phyloP scores from a whole-genome alignment of 192 early-diverging fungal species.

The Podochytrium sp. region DNA sequence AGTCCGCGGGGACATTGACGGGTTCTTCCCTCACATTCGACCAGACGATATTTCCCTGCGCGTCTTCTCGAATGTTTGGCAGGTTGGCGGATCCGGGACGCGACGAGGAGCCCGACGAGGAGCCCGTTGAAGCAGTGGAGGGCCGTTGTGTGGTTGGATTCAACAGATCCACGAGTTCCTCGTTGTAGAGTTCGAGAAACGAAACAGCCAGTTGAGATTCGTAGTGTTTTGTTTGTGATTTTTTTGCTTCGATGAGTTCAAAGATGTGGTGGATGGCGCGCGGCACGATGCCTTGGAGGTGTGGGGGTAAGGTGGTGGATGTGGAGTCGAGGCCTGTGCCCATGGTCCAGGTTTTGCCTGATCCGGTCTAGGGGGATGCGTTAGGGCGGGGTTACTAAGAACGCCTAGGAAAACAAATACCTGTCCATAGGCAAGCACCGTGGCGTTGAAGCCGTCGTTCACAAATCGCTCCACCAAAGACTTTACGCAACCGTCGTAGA shows the following conservation, averaged over 20 bases:
- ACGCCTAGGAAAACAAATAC: conserved; percentile 26
- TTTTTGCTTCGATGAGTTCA: conserved; percentile 6
- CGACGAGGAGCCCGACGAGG: conserved; percentile 28
- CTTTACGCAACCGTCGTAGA: conserved; percentile 77
- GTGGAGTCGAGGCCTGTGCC: conserved; percentile 53
- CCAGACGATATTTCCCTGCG: conserved; percentile 89
- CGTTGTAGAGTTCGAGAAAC: conserved; percentile 98
- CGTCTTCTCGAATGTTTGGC: conserved; percentile 83
- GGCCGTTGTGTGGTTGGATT: conserved; percentile 54
- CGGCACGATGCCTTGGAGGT: conserved; percentile 52
- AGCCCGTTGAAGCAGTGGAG: not conserved
- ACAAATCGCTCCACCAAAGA: conserved; percentile 56
- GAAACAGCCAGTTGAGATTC: conserved; percentile 62
- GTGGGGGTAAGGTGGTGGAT: conserved; percentile 12
- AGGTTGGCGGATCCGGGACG: conserved; percentile 43
- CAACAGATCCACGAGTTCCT: conserved; percentile 93
- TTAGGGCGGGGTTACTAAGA: conserved; percentile 2
- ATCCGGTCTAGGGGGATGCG: conserved; percentile 44
- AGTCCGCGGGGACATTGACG: conserved; percentile 72
- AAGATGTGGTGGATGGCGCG: conserved; percentile 52
- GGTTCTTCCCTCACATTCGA: conserved; percentile 78
- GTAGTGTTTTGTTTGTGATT: conserved; percentile 22
- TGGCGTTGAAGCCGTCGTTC: conserved; percentile 63
- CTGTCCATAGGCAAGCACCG: conserved; percentile 59
- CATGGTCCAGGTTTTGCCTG: conserved; percentile 66